A percentile compares a stretch with the other conserved stretches of the same genome.
phyloP scores from a whole-genome alignment of 2,329 filamentous ascomycete species.

The Fusarium haematococcum region DNA sequence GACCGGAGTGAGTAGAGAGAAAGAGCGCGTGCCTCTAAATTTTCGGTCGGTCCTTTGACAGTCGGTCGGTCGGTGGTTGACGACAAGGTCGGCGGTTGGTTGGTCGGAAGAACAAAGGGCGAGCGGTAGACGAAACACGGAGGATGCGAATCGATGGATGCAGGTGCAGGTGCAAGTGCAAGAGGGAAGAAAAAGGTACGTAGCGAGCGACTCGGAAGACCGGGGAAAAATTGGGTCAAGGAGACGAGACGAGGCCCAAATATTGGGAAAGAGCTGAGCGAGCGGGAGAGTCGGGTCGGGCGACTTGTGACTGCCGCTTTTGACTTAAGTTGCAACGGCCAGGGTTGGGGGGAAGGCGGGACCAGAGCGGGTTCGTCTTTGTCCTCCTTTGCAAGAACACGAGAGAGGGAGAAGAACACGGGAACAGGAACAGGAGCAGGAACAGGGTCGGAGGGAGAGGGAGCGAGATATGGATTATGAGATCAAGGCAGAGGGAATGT shows the following conservation, averaged over 20 bases:
- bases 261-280: constrained; percentile 3
- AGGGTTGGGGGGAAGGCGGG: not conserved
- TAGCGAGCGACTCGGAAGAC: constrained; percentile 22
- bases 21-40: not conserved
- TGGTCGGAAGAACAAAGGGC: constrained; percentile 1
- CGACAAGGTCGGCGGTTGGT: not conserved
- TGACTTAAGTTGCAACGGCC: not conserved
- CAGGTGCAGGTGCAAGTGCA: not conserved
- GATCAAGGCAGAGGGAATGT: constrained; percentile 17
- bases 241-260: not conserved
- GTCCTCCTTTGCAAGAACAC: not conserved
- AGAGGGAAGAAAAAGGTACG: constrained; percentile 8
- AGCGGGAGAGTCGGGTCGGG: constrained; percentile 33
- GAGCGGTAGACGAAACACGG: constrained; percentile 13
- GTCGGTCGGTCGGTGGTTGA: not conserved
- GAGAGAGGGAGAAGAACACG: not conserved
- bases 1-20: not conserved
- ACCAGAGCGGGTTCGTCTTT: constrained; percentile 9
- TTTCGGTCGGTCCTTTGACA: not conserved
- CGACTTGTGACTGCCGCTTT: constrained; percentile 1
- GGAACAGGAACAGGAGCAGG: not conserved
- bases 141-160: constrained; percentile 5
- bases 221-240: constrained; percentile 32
- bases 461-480: constrained; percentile 18
- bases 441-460: not conserved